Base-by-base conservation (phyloP, 805 yeast species). In the Candida vartiovaarae region DNA sequence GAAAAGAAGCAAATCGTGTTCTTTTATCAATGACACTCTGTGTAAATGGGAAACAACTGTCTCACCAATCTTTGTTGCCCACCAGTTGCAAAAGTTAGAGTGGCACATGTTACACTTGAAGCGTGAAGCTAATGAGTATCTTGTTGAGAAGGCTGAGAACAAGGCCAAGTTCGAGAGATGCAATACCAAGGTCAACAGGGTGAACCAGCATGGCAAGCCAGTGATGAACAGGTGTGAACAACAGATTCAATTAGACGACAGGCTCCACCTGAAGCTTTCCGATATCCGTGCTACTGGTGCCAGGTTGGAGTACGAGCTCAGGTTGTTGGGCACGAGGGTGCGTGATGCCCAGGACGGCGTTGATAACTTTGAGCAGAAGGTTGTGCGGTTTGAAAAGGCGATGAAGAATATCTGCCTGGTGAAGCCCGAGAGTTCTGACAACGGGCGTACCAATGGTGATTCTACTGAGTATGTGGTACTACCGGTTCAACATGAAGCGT, bases 271-370 rank as follows among this genome's bases (percentile, higher is more conserved):
- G 28, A 74, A 72, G 46, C 56, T 72, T 41, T 58, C 62, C 26
- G 83, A 80, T 46, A 64, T 80, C 15, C 75, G 74, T 40, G 73
- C 80, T 7, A 62, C 77, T 40, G 73, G 76, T 31, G 80, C 85
- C 3, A 67, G 81, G 48, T 59, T 84, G 40, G 76, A 78, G 51
- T 84, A 84, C 58, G 91, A 84, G 55, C 65, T 80, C 37, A 63
- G 84, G 23, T 64, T 80, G 35, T 60, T 84, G 29, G 72, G 72
- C 30, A 72, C 75, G 24, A 79, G 83, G 51, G 72, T 84, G 38
- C 71, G 76, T 36, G 93, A 84, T 52, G 81, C 83, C 6, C 85
- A 81, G 52, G 80, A 79, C 27, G 71, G 80, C 37, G 70, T 78
- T 43, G 64, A 68, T 38, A 58, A 68, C 32, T 76, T 77, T 60